These are phyloP conservation scores for Talaromyces sp. DNA, from an alignment of 2,329 filamentous ascomycete genomes.

Conservation along the genomic window DNA sequence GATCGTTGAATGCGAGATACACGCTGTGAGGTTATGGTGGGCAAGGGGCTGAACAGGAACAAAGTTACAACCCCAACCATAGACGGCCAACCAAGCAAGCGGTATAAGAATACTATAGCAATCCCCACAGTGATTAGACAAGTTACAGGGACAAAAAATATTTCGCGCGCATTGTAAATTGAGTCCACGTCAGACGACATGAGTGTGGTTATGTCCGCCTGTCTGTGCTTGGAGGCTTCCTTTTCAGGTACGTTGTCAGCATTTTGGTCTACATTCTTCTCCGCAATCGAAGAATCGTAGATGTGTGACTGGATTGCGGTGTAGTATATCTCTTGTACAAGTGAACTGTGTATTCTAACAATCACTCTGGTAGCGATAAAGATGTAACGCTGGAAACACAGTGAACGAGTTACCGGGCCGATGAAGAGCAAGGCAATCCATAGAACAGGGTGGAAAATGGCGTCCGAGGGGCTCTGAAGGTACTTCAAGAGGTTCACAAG, in stretches of 20 bases:
- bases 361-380: conserved; percentile 54
- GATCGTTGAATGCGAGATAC: conserved; percentile 49
- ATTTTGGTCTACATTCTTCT: conserved; percentile 1
- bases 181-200: conserved; percentile 58
- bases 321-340: conserved; percentile 56
- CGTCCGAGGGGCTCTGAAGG: conserved; percentile 41
- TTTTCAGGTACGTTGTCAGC: conserved; percentile 17
- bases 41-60: conserved; percentile 46
- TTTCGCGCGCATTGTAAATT: conserved; percentile 48
- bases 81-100: conserved; percentile 52
- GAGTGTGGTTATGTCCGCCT: conserved; percentile 52
- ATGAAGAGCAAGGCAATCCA: conserved; percentile 53
- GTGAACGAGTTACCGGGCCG: conserved; percentile 46
- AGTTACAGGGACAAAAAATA: conserved; percentile 44
- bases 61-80: conserved; percentile 50
- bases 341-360: conserved; percentile 52
- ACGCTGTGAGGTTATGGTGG: conserved; percentile 44
- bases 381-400: conserved; percentile 54
- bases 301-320: conserved; percentile 52
- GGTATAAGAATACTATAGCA: conserved; percentile 50
- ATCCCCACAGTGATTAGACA: conserved; percentile 45
- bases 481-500: conserved; percentile 52
- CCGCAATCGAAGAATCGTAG: conserved; percentile 39
- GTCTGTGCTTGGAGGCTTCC: conserved; percentile 32
- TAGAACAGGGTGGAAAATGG: conserved; percentile 46